phyloP scores from a whole-genome alignment of 768 basidiomycete species.

The Rhodotorula paludigena region DNA sequence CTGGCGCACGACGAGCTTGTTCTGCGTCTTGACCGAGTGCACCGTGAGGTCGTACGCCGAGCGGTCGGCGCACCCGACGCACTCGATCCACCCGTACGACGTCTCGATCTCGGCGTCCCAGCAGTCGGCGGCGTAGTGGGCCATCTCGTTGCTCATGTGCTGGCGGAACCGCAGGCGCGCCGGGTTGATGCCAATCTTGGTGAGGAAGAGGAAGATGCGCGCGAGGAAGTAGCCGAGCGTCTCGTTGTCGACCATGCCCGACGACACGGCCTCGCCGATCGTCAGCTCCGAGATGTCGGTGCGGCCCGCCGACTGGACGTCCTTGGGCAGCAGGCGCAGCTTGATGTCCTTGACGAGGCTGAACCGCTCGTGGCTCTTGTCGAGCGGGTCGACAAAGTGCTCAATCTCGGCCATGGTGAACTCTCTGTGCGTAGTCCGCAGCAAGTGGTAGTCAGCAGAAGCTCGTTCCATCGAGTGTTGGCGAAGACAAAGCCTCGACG shows the following conservation, averaged over 20 bases:
- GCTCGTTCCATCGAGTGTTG: too few species aligned
- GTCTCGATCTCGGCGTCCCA: slow-evolving; percentile 99
- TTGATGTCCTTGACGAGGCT: slow-evolving; percentile 67
- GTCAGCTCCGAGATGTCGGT: slow-evolving; percentile 62
- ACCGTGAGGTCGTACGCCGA: slow-evolving; percentile 94
- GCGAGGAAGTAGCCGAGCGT: slow-evolving; percentile 97
- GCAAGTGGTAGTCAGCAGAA: too few species aligned
- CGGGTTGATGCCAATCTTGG: slow-evolving; percentile 85
- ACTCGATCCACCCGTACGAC: slow-evolving; percentile 92
- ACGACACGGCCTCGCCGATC: slow-evolving; percentile 81
- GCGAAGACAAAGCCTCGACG: slow-evolving; percentile 6
- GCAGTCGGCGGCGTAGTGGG: slow-evolving; percentile 97
- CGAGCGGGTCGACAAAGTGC: slow-evolving; percentile 91
- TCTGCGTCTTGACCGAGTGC: slow-evolving; percentile 76
- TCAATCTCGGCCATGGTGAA: slow-evolving; percentile 99
- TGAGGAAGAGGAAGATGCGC: slow-evolving; percentile 80
- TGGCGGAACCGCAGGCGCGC: slow-evolving; percentile 83
- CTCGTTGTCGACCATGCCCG: slow-evolving; percentile 86
- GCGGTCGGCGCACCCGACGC: slow-evolving; percentile 97
- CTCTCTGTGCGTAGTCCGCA: slow-evolving; percentile 57
- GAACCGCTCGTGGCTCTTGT: slow-evolving; percentile 85
- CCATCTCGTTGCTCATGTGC: slow-evolving; percentile 99
- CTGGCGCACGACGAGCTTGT: slow-evolving; percentile 77
- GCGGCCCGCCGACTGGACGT: slow-evolving; percentile 72
- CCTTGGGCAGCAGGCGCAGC: slow-evolving; percentile 71